Evolutionary conservation across 2,329 filamentous ascomycete genomes (phyloP), one percentile per base, ranked within the genome.

Genomic region (Podosphaera leucotricha): DNA sequence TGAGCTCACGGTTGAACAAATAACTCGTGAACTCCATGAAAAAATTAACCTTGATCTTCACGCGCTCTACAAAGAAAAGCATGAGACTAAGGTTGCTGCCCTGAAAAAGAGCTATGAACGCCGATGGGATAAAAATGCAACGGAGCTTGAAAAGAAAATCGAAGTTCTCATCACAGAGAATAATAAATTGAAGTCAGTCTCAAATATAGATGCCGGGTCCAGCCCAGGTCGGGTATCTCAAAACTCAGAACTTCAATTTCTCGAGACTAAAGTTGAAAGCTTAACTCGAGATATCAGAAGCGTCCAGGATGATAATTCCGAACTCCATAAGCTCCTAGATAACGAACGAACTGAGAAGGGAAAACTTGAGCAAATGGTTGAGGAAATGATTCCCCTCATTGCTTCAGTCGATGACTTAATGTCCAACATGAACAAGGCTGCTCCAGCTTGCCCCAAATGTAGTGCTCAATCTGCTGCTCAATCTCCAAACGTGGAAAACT

Each of bases 21-120:
- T 33, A 13, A 33, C 28, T 11, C 8, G 28, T 11, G 28, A 33
- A 33, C 6, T 33, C 11, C 28, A 33, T 33, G 22, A 26, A 11
- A 84, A 86, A 51, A 85, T 95, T 36, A 86, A 87, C n/a, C 73
- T 84, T 24, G 90, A 98, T 57, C 70, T 98, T 36, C 90, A 98
- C 59, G 71, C 78, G 0, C 70, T 93, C 10, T 98, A 98, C 70
- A 95, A 94, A 65, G 77, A 80, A 57, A 98, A 98, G 64, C 90
- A 98, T 59, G 87, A 95, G 64, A 83, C 78, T 49, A 98, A 98
- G 65, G 87, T 95, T 38, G 73, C 82, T 1, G 87, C 86, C 3
- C 68, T 98, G 50, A 95, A 79, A 64, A 77, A 78, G 62, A 77
- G 72, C 49, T 80, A 95, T 62, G 84, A 94, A 60, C 72, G 72